phyloP scores from a whole-genome alignment of 805 yeast species.

The Saccharomyces mikatae region DNA sequence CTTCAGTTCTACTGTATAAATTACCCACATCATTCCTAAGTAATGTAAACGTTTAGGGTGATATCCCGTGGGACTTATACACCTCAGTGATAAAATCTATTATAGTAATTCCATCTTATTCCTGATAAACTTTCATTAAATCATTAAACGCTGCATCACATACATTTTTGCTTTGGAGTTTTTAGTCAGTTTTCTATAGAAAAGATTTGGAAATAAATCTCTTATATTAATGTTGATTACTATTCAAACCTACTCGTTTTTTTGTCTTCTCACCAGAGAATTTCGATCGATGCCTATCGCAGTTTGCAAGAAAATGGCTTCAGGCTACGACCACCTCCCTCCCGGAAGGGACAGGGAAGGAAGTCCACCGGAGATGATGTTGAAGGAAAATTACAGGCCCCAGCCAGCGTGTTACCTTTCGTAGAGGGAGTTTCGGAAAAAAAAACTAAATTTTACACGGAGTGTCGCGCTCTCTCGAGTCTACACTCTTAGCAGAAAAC shows the following conservation, averaged over 20 bases:
- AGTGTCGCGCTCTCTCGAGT: not conserved
- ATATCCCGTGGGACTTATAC: not conserved
- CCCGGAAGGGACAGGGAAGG: not conserved
- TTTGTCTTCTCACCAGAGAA: not conserved
- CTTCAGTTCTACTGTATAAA: not conserved
- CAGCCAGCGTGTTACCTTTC: not conserved
- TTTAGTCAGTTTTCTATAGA: not conserved
- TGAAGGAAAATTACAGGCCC: not conserved
- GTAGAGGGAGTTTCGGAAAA: not conserved
- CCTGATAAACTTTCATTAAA: not conserved
- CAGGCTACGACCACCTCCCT: not conserved
- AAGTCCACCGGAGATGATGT: not conserved
- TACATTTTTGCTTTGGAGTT: conserved; percentile 16
- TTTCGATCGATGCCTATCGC: not conserved
- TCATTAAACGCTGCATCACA: conserved; percentile 2
- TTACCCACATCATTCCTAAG: not conserved
- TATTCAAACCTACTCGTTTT: not conserved
- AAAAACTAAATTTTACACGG: not conserved
- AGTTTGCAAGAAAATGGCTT: not conserved
- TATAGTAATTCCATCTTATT: not conserved
- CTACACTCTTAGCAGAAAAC: not conserved
- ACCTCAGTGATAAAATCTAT: not conserved
- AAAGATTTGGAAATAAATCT: not conserved
- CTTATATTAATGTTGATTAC: not conserved
- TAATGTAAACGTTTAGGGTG: not conserved